Conservation (phyloP, 345 rosid genomes). For the Populus nigra region DNA sequence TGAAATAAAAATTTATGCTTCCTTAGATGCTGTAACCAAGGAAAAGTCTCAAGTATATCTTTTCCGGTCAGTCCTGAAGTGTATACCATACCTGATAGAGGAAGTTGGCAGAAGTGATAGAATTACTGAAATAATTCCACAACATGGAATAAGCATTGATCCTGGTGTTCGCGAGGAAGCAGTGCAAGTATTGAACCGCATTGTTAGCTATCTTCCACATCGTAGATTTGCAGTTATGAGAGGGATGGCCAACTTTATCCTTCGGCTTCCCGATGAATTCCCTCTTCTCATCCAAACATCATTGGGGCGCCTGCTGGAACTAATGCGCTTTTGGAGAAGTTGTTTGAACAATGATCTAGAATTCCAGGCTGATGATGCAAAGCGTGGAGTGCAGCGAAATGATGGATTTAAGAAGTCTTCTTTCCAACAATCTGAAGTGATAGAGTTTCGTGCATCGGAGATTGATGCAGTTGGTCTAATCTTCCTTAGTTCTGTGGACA, state of each 20-base stretch:
- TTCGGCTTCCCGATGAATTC: conserved; percentile 92
- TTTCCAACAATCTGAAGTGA: conserved; percentile 65
- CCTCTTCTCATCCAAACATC: conserved; percentile 98
- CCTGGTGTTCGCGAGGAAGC: conserved; percentile 99
- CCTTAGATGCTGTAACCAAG: conserved; percentile 87
- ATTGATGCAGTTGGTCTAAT: conserved; percentile 97
- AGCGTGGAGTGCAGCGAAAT: conserved; percentile 43
- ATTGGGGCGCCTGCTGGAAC: conserved; percentile 85
- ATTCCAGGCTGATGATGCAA: conserved; percentile 44
- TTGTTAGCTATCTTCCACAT: conserved; percentile 82
- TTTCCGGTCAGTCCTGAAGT: conserved; percentile 87
- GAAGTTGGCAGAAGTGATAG: conserved; percentile 98
- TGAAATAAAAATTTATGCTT: conserved; percentile 20
- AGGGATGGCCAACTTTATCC: conserved; percentile 95
- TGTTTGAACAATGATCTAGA: conserved; percentile 76
- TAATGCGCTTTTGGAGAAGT: conserved; percentile 98
- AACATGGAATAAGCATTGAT: conserved; percentile 96
- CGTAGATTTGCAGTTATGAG: conserved; percentile 97
- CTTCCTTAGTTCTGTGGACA: conserved; percentile 92
- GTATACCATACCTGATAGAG: conserved; percentile 92
- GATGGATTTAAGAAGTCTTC: conserved; percentile 70
- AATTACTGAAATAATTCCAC: conserved; percentile 96
- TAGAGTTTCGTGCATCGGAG: conserved; percentile 86
- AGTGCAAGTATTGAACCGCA: conserved; percentile 87
- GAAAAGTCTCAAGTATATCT: conserved; percentile 97